Percentiles rank a stretch among this genome's conserved stretches.
Evolutionary conservation across 1,284 basidiomycete species (phyloP).

Genomic region (Cryptococcus sp.): DNA sequence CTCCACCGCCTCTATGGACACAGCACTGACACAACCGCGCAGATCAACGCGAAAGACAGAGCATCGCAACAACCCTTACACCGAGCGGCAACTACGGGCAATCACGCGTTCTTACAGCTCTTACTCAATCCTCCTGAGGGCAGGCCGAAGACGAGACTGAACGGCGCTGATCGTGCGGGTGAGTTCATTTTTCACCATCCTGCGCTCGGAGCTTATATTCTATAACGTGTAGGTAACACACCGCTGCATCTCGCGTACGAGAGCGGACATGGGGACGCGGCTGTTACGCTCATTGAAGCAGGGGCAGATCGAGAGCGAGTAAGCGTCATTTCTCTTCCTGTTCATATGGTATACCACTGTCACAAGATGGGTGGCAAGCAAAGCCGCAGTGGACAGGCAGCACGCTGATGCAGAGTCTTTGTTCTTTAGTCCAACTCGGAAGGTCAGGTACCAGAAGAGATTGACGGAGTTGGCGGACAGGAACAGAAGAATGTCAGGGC

Average conservation of each 20-base stretch:
- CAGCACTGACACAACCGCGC: not conserved
- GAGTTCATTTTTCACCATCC: conserved; percentile 32
- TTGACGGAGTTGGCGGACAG: conserved; percentile 80
- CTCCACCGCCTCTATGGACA: not conserved
- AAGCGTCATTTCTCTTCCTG: conserved; percentile 45
- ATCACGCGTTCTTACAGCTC: conserved; percentile 77
- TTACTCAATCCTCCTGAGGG: conserved; percentile 74
- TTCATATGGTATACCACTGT: not conserved
- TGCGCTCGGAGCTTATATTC: not conserved
- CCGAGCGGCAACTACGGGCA: conserved; percentile 91
- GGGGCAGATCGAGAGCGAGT: conserved; percentile 87
- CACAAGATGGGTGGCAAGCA: not conserved
- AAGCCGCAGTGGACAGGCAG: too few relatives aligned
- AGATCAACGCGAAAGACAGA: conserved; percentile 90
- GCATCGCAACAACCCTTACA: conserved; percentile 88
- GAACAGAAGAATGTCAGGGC: conserved; percentile 76
- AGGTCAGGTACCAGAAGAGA: conserved; percentile 76
- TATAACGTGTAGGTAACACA: conserved; percentile 70
- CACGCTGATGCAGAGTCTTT: not conserved
- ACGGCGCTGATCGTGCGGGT: conserved; percentile 83
- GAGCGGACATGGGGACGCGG: conserved; percentile 85
- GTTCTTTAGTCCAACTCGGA: conserved; percentile 71
- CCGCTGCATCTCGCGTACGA: conserved; percentile 96
- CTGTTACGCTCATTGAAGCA: conserved; percentile 84
- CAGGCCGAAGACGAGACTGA: conserved; percentile 75